Evolutionary conservation across 2,329 filamentous ascomycete genomes (phyloP), one percentile per base, ranked within the genome.

Genomic region (Colletotrichum cuscutae): DNA sequence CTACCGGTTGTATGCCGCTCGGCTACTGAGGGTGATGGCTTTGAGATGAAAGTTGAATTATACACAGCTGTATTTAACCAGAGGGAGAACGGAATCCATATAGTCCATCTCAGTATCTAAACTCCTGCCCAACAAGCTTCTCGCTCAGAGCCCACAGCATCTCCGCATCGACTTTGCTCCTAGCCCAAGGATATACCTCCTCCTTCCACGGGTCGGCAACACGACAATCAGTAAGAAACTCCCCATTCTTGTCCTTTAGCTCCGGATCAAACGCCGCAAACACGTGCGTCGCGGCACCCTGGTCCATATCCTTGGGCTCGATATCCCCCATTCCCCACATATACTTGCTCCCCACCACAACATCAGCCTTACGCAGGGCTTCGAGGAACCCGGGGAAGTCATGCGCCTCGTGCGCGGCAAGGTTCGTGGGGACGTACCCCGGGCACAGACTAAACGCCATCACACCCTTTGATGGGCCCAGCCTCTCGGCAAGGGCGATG

Each of bases 361-460:
- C 52, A 15, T 74, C 70, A 7, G 37, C 54, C n/a, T 54, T 49
- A 24, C 61, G 52, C 24, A 72, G 15, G 5, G n/a, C 11, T 13
- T 54, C 68, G 12, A 74, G 12, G 11, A 72, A 63, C n/a, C 37
- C 59, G 19, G 52, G 24, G 22, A 56, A 52, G 13, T 73, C 71
- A 13, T 59, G 46, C 37, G 67, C 59, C 59, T 52, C 64, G 57
- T 74, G 68, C 24, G 52, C 52, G 22, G n/a, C 42, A n/a, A 74
- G 68, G 64, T 74, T 74, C 32, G 72, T 72, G 35, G 24, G 22
- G 15, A 95, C 87, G 73, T 91, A 87, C 28, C 93, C 92, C 0
- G 90, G 88, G 76, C 90, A 86, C 24, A 86, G 81, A 75, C 83
- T 82, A 28, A 85, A 84, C 53, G 81, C 80, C 1, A 84, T 81